Evolutionary conservation across 495 filamentous ascomycete species (phyloP).

Genomic region (Amphirosellinia nigrospora): DNA sequence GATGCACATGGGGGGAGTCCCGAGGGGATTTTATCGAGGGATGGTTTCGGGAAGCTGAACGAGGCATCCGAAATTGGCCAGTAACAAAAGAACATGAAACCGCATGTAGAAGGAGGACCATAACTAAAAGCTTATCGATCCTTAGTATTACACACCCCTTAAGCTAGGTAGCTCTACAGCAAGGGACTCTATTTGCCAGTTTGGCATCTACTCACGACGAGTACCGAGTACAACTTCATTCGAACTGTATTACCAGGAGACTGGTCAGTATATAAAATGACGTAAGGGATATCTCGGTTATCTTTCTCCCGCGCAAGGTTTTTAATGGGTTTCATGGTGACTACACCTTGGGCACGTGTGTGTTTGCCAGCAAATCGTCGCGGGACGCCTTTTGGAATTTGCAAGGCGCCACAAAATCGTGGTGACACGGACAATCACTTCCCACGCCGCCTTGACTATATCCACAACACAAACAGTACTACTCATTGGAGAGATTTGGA

Average conservation of each 20-base stretch:
- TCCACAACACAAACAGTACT: background rate
- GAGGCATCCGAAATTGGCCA: background rate
- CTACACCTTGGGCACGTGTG: background rate
- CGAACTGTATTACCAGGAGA: background rate
- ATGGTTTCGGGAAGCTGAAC: background rate
- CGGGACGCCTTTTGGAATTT: no score
- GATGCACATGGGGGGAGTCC: no score
- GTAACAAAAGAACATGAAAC: background rate
- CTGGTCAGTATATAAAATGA: background rate
- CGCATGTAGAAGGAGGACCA: background rate
- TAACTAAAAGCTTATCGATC: background rate
- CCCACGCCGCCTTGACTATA: no score
- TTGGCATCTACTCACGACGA: background rate
- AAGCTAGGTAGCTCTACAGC: background rate
- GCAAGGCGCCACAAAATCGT: no score
- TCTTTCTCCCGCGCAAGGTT: background rate
- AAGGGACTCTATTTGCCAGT: background rate
- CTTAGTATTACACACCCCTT: background rate
- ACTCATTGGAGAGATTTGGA: background rate
- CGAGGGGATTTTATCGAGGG: background rate
- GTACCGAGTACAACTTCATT: background rate
- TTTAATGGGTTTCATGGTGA: background rate
- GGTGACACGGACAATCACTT: no score
- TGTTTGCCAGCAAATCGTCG: background rate
- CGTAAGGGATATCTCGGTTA: background rate